Conservation (phyloP, 2,329 filamentous ascomycete genomes). For the Xylaria sp. region DNA sequence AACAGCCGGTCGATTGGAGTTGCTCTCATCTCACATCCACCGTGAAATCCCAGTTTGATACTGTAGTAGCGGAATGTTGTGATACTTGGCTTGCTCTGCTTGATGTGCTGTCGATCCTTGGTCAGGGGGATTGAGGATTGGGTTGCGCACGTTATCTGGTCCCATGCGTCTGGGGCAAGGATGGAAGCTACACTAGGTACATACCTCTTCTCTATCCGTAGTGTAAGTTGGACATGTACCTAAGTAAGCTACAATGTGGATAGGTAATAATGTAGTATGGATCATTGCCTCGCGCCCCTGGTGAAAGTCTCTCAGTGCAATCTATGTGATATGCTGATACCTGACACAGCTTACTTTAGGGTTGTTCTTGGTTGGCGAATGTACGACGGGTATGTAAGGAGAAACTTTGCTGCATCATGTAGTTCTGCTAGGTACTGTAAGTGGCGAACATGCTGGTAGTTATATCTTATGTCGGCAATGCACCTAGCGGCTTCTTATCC, state of each 20-base stretch:
- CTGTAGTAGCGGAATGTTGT: background rate
- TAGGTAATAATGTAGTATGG: no score
- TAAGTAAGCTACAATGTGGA: no score
- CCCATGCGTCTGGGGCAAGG: conserved; percentile 16
- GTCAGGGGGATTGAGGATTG: conserved; percentile 12
- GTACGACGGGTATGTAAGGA: conserved; percentile 25
- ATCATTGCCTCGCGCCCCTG: background rate
- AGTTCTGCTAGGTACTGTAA: background rate
- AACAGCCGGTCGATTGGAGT: background rate
- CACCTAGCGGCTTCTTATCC: background rate
- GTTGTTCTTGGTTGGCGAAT: conserved; percentile 13
- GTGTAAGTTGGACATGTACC: no score
- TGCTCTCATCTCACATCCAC: background rate
- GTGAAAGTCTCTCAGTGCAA: no score
- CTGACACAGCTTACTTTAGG: no score
- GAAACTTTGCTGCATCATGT: conserved; percentile 16
- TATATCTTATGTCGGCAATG: background rate
- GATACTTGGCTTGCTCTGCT: background rate
- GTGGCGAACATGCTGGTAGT: no score
- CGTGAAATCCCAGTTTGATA: no score
- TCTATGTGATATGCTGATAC: background rate
- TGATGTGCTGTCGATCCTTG: conserved; percentile 21
- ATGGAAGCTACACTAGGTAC: no score
- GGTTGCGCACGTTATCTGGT: conserved; percentile 15
- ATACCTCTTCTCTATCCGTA: no score